phyloP scores from a whole-genome alignment of 2,329 filamentous ascomycete genomes.

The Escovopsis sp. region DNA sequence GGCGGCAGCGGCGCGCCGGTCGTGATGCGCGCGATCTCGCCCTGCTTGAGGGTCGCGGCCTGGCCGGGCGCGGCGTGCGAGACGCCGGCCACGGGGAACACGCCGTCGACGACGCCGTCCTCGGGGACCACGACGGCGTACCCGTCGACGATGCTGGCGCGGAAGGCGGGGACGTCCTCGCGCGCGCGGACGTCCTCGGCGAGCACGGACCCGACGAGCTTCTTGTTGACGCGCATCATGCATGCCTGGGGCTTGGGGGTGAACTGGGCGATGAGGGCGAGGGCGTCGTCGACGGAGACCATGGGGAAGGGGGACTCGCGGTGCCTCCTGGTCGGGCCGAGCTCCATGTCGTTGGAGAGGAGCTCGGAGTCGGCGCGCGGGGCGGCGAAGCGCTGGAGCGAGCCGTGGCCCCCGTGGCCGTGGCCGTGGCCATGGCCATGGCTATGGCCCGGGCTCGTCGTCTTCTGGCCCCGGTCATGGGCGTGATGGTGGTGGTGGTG shows the following conservation, averaged over 20 bases:
- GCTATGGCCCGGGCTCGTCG: conserved; percentile 28
- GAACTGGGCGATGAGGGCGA: conserved; percentile 56
- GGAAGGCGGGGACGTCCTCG: conserved; percentile 82
- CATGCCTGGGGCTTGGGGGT: conserved; percentile 49
- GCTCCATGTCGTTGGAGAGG: conserved; percentile 44
- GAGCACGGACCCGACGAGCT: conserved; percentile 61
- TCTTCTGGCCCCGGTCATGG: conserved; percentile 38
- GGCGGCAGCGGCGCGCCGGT: conserved; percentile 84
- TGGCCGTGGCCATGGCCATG: conserved; percentile 39
- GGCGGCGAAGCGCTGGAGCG: conserved; percentile 59
- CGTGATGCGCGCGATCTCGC: conserved; percentile 78
- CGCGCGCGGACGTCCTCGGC: conserved; percentile 67
- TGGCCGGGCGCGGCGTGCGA: conserved; percentile 72
- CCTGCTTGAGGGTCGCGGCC: conserved; percentile 47
- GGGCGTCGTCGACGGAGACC: conserved; percentile 70
- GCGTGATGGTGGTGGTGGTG: conserved; percentile 18
- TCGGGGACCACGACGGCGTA: conserved; percentile 66
- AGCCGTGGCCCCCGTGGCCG: conserved; percentile 41
- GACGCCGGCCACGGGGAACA: conserved; percentile 74
- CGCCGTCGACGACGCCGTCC: conserved; percentile 53
- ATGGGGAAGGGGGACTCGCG: conserved; percentile 85
- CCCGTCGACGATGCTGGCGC: conserved; percentile 92
- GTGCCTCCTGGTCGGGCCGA: conserved; percentile 55
- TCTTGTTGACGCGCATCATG: conserved; percentile 44
- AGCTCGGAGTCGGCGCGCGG: conserved; percentile 34